Evolutionary conservation across 2,329 filamentous ascomycete species (phyloP), one percentile per base, ranked within the genome.

Genomic region (Pseudogymnoascus sp.): DNA sequence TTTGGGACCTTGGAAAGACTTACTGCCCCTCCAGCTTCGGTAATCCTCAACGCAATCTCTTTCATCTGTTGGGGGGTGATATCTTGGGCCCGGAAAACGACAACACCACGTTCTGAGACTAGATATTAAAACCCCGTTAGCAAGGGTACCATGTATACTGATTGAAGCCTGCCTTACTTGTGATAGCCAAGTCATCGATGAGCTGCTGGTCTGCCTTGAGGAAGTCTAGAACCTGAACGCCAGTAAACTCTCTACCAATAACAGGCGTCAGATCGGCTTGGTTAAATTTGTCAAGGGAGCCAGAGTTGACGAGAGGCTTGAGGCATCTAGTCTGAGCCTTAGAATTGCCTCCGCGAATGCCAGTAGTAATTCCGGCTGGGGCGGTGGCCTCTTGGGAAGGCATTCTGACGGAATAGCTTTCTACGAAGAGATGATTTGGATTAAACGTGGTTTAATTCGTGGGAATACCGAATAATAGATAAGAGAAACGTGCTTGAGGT

Each of bases 181-280:
- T 70, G 17, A 72, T 63, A 11, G 70, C 88, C 0, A 91, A 76
- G 68, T 90, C 88, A 1, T 83, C 80, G 29, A 90, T 72, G 21
- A 88, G 75, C 40, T 85, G 46, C 15, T 68, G 64, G 0, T 83
- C 78, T 0, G 83, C 82, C 29, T 83, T 76, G 4, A 90, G 76
- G 66, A 82, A 81, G 2, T 90, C 85, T 6, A 80, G 80, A 0
- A 88, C 76, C 65, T 87, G 82, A 23, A 82, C 77, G 10, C 78
- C 78, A 11, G 80, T 76, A 66, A 81, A 88, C 67, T 88, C 86
- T 7, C 79, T 78, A 2, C 86, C 86, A 64, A 70, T 68, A 10
- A 65, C 61, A 2, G 69, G 67, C 15, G 69, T 70, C 2, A 66
- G 61, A 56, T 70, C 69, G 1, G 53, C 44, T 10, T 69, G 61